Evolutionary conservation across 768 basidiomycete species (phyloP), one percentile per base, ranked within the genome.

Genomic region (Rhizopogon rudus): DNA sequence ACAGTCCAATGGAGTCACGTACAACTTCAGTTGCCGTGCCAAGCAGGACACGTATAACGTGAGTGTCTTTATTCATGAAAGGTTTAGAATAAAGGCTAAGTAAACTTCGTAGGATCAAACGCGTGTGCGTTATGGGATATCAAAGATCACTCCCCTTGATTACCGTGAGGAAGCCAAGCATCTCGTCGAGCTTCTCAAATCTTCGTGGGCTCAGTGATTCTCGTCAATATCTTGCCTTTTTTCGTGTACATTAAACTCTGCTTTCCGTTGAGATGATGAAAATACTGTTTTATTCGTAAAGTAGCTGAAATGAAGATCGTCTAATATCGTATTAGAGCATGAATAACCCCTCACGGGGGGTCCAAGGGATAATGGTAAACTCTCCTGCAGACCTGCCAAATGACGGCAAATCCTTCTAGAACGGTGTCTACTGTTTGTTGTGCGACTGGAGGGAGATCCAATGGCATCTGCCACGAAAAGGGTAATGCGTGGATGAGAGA

Each of bases 1-100:
- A 51, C 79, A 78, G 53, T 84, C 89, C 2, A 77, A 78, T 10
- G 89, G 88, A 57, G 79, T 79, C 61, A 80, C 81, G 0, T 96
- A 78, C 72, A 93, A 91, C 63, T 91, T 98, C 70, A 78, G 80
- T 40, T 91, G 92, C 67, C 83, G 87, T 42, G 96, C 93, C 3
- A 91, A 88, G 70, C 85, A 87, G 63, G 93, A 98, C 59, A 85
- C 83, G 0, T 98, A 79, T 64, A 88, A 91, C 60, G 93, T 92
- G 65, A 66, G 87, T 3, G 10, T 53, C 41, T 28, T 5, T 13
- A 12, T 49, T 17, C 40, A 40, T 16, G 5, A 44, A 25, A 33
- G n/a, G 20, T 53, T 9, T 10, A 28, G 17, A 33, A 28, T 28
- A 37, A 10, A 5, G 35, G 5, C 4, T 10, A 25, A 20, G 55